Conservation (phyloP, 306 rosid species). For the Herpetospermum pedunculosum region DNA sequence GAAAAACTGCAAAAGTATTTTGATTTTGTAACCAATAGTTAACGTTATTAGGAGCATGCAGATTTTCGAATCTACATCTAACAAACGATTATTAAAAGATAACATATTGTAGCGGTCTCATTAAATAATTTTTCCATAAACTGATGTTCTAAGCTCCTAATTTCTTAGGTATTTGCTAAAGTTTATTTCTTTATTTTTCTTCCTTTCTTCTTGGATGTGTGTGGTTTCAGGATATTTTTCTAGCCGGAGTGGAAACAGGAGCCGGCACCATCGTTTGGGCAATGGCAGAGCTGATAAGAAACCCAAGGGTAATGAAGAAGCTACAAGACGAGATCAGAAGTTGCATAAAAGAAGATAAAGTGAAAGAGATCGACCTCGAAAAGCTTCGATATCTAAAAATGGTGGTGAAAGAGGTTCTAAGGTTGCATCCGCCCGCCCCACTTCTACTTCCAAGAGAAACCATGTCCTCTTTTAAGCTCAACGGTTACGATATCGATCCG, state of each 20-base stretch:
- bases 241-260: conserved; percentile 9
- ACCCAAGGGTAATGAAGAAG: conserved; percentile 22
- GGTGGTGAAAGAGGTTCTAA: conserved; percentile 20
- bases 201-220: too few relatives aligned
- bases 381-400: conserved; percentile 22
- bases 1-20: too few relatives aligned
- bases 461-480: background rate
- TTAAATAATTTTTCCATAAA: too few relatives aligned
- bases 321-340: conserved; percentile 28
- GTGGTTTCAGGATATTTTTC: conserved; percentile 41
- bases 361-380: background rate
- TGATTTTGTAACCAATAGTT: too few relatives aligned
- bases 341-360: background rate
- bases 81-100: too few relatives aligned
- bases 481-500: conserved; percentile 20
- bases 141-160: too few relatives aligned
- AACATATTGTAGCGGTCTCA: too few relatives aligned
- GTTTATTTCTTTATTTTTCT: too few relatives aligned
- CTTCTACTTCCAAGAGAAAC: conserved; percentile 15
- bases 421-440: conserved; percentile 24
- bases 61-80: too few relatives aligned
- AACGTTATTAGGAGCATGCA: too few relatives aligned
- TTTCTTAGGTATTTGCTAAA: too few relatives aligned
- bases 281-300: conserved; percentile 20
- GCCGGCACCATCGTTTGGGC: conserved; percentile 23